A percentile compares a stretch with the other conserved stretches of the same genome.
phyloP scores from a whole-genome alignment of 2,329 filamentous ascomycete genomes.

The Cercospora nicotianae region DNA sequence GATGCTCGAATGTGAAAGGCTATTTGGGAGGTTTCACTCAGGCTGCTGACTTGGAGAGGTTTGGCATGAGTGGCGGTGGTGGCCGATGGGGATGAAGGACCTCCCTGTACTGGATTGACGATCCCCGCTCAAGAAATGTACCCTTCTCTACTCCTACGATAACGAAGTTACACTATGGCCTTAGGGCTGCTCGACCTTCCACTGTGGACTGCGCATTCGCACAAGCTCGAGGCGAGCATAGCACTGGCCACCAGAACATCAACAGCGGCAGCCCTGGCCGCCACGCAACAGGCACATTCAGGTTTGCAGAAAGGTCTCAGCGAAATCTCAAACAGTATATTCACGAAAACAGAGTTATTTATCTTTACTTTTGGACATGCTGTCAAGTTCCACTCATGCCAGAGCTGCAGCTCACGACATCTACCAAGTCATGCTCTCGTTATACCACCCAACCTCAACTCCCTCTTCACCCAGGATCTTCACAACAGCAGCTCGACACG shows the following conservation, averaged over 20 bases:
- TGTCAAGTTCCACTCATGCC: neutral
- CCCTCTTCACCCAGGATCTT: constrained; percentile 25
- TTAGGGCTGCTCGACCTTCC: neutral
- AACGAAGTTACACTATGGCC: too few species aligned
- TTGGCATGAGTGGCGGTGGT: neutral
- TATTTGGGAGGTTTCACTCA: constrained; percentile 6
- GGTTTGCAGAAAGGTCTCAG: neutral
- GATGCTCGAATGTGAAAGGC: constrained; percentile 22
- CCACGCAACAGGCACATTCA: neutral
- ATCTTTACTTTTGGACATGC: neutral
- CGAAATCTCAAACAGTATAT: neutral
- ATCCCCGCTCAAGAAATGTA: neutral
- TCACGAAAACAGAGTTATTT: neutral
- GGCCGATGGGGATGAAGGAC: neutral
- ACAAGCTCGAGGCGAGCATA: neutral
- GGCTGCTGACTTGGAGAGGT: constrained; percentile 12
- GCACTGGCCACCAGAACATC: neutral
- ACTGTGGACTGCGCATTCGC: neutral
- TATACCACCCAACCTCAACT: constrained; percentile 25
- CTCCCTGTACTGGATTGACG: neutral
- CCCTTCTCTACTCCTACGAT: neutral
- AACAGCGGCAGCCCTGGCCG: neutral
- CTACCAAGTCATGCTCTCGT: constrained; percentile 27
- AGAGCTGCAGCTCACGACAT: neutral
- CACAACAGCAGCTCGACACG: constrained; percentile 24